Evolutionary conservation across 169 alveolate species (phyloP), one percentile per base, ranked within the genome.

Genomic region (Plasmodium ovale): DNA sequence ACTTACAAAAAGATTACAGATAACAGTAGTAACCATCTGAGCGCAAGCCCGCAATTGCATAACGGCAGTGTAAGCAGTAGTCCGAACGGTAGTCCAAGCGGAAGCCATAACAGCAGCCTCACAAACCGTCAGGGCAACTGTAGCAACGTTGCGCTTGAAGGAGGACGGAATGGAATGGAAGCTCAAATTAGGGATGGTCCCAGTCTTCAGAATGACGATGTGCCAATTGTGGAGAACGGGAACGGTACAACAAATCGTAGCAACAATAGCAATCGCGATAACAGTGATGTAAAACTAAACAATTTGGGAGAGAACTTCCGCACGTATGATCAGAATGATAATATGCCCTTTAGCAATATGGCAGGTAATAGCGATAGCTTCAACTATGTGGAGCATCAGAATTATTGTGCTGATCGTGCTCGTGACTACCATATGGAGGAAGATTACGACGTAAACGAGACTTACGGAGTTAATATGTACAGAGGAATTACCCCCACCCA

Each of bases 21-120:
- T 3, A 72, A 72, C 19, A 60, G 44, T 16, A 72, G 35, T 16
- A n/a, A n/a, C n/a, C n/a, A n/a, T n/a, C n/a, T n/a, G n/a, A n/a
- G n/a, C n/a, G n/a, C n/a, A n/a, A n/a, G n/a, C n/a, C n/a, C n/a
- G n/a, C n/a, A n/a, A n/a, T n/a, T n/a, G n/a, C n/a, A n/a, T n/a
- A n/a, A n/a, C n/a, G n/a, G n/a, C n/a, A n/a, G n/a, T n/a, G n/a
- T n/a, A n/a, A n/a, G n/a, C n/a, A n/a, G n/a, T n/a, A n/a, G n/a
- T n/a, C n/a, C n/a, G n/a, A 60, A 60, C 31, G 31, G 23, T 60
- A 29, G 9, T 14, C n/a, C 9, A 12, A 60, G 31, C 19, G 19
- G 71, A 14, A 60, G 71, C 14, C 9, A 31, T n/a, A 1, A 10
- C 1, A 27, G 47, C 12, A 21, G 21, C 21, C 21, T n/a, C 21